These are phyloP conservation scores for Candida stauntonica DNA, from an alignment of 805 yeast species.

Conservation along the genomic window DNA sequence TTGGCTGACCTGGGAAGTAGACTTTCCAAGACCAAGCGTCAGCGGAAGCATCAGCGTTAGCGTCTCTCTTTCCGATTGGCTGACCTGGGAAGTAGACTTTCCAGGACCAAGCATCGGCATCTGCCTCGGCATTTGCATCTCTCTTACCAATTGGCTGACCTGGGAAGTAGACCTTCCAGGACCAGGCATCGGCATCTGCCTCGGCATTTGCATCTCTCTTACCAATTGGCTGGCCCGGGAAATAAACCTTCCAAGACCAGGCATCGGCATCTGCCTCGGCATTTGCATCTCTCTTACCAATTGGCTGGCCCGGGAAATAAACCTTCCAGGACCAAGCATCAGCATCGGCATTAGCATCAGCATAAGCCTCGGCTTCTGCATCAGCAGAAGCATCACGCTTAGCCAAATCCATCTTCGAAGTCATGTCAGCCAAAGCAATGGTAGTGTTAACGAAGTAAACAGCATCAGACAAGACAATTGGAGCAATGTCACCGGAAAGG, in stretches of 20 bases:
- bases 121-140: constrained; percentile 20
- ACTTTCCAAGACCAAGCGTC: constrained; percentile 21
- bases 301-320: constrained; percentile 19
- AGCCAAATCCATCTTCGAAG: constrained; percentile 12
- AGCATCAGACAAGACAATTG: constrained; percentile 23
- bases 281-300: constrained; percentile 17
- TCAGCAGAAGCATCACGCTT: constrained; percentile 24
- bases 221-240: constrained; percentile 15
- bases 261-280: constrained; percentile 19
- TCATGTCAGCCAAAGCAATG: constrained; percentile 17
- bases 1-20: constrained; percentile 17
- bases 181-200: constrained; percentile 25
- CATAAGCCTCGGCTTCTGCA: constrained; percentile 24
- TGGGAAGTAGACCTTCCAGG: constrained; percentile 15
- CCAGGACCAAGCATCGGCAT: constrained; percentile 24
- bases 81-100: constrained; percentile 15
- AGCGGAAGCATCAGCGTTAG: constrained; percentile 20
- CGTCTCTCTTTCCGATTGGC: constrained; percentile 18
- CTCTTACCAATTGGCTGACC: constrained; percentile 22
- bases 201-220: constrained; percentile 21
- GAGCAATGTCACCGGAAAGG: constrained; percentile 22
- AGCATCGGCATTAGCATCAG: constrained; percentile 20
- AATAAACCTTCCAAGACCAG: constrained; percentile 20
- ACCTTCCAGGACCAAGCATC: constrained; percentile 23
- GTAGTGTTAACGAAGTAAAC: constrained; percentile 27